phyloP scores from a whole-genome alignment of 2,329 filamentous ascomycete genomes.

The Thermothelomyces thermophilus region DNA sequence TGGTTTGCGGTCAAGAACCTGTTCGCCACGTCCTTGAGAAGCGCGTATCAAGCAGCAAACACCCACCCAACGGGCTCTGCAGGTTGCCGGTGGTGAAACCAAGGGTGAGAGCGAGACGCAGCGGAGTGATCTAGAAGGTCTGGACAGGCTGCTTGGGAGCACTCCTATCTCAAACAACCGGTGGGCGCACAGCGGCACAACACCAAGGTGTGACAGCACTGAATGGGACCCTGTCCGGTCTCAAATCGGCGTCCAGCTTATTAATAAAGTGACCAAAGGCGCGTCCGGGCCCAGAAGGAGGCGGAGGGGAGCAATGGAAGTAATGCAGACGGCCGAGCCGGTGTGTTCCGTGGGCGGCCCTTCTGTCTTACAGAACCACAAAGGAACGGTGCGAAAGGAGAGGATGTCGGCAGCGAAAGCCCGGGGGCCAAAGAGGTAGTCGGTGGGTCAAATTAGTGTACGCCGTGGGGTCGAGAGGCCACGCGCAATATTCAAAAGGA shows the following conservation, averaged over 20 bases:
- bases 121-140: constrained; percentile 6
- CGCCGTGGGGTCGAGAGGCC: constrained; percentile 1
- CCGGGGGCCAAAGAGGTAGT: not conserved
- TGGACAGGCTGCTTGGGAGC: constrained; percentile 1
- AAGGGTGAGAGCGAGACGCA: not conserved
- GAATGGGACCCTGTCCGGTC: not conserved
- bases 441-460: not conserved
- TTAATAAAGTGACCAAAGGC: too few species aligned
- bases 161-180: constrained; percentile 5
- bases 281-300: too few species aligned
- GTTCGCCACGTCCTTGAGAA: constrained; percentile 22
- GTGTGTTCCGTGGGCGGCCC: not conserved
- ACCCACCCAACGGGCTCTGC: constrained; percentile 17
- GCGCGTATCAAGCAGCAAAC: constrained; percentile 19
- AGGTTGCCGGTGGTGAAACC: constrained; percentile 12
- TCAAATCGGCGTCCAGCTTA: not conserved
- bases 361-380: not conserved
- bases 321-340: not conserved
- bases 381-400: not conserved
- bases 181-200: constrained; percentile 5
- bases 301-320: too few species aligned
- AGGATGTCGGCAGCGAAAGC: not conserved
- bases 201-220: constrained; percentile 9
- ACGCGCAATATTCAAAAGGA: not conserved
- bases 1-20: constrained; percentile 12